Percentiles rank a stretch among this genome's conserved stretches.
phyloP scores from a whole-genome alignment of 2,329 filamentous ascomycete species.

The Trichoderma endophyticum region DNA sequence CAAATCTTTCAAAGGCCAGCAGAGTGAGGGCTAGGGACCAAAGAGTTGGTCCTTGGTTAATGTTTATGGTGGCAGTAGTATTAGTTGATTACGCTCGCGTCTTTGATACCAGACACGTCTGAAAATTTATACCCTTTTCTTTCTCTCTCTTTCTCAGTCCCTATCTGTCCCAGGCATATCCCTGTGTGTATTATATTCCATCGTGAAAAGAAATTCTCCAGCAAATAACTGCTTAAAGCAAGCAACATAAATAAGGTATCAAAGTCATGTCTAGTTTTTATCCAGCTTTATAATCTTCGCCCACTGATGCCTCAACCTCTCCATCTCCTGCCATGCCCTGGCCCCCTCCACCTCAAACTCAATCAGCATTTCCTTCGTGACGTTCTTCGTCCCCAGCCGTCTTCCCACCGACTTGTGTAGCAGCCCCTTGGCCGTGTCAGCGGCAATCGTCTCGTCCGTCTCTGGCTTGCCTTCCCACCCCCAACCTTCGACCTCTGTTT shows the following conservation, averaged over 20 bases:
- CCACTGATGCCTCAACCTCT: constrained; percentile 66
- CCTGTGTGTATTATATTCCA: background rate
- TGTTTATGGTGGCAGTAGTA: background rate
- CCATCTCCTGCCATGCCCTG: constrained; percentile 67
- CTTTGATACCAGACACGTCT: background rate
- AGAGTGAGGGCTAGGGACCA: background rate
- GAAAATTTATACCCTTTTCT: constrained; percentile 3
- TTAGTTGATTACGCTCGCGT: background rate
- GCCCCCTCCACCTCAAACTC: constrained; percentile 62
- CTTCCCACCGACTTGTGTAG: constrained; percentile 55
- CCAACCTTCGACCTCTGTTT: constrained; percentile 85
- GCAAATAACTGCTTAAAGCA: background rate
- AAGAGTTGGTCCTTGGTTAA: background rate
- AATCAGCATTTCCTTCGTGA: constrained; percentile 58
- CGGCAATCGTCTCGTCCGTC: constrained; percentile 40
- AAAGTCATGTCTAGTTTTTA: background rate
- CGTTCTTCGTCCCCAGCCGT: constrained; percentile 53
- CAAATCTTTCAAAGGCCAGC: background rate
- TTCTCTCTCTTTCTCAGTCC: background rate
- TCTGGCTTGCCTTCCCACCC: constrained; percentile 64
- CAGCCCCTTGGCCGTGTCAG: constrained; percentile 44
- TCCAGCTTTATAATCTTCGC: constrained; percentile 38
- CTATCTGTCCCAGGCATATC: background rate
- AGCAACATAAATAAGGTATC: background rate
- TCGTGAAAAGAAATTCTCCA: background rate